These are phyloP conservation scores for Stagonosporopsis tanaceti DNA, from an alignment of 2,329 filamentous ascomycete species.

Conservation along the genomic window DNA sequence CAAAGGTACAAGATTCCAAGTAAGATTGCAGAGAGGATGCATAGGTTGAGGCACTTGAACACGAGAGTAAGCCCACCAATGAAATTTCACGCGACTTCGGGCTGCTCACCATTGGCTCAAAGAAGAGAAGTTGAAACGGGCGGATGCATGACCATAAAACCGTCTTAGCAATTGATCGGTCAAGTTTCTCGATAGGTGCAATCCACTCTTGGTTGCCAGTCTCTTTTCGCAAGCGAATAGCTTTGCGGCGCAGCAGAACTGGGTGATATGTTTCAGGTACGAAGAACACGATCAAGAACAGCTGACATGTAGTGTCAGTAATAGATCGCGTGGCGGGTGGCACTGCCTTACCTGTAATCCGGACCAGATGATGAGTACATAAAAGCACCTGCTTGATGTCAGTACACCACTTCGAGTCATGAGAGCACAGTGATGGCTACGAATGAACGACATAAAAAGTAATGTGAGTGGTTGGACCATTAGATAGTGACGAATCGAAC, in stretches of 20 bases:
- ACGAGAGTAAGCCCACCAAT: conserved; percentile 39
- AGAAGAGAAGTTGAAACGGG: conserved; percentile 79
- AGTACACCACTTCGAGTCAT: conserved; percentile 33
- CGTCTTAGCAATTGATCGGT: conserved; percentile 69
- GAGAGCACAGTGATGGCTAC: conserved; percentile 1
- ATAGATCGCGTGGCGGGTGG: conserved; percentile 25
- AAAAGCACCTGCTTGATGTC: conserved; percentile 60
- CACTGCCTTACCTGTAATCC: conserved; percentile 52
- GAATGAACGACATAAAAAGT: conserved; percentile 19
- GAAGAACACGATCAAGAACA: conserved; percentile 70
- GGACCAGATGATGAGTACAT: conserved; percentile 83
- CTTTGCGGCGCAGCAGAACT: conserved; percentile 76
- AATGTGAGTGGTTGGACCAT: background rate
- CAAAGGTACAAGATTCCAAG: conserved; percentile 86
- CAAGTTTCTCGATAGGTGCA: conserved; percentile 77
- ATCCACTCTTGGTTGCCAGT: conserved; percentile 81
- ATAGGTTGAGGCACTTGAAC: conserved; percentile 71
- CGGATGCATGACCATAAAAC: conserved; percentile 63
- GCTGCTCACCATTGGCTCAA: conserved; percentile 75
- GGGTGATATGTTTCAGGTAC: conserved; percentile 88
- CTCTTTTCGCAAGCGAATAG: conserved; percentile 71
- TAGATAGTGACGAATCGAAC: conserved; percentile 9
- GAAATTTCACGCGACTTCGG: background rate
- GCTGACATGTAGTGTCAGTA: conserved; percentile 53
- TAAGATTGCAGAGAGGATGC: conserved; percentile 83